Evolutionary conservation across 257 asterid genomes (phyloP).

Genomic region (Nicotiana paniculata): DNA sequence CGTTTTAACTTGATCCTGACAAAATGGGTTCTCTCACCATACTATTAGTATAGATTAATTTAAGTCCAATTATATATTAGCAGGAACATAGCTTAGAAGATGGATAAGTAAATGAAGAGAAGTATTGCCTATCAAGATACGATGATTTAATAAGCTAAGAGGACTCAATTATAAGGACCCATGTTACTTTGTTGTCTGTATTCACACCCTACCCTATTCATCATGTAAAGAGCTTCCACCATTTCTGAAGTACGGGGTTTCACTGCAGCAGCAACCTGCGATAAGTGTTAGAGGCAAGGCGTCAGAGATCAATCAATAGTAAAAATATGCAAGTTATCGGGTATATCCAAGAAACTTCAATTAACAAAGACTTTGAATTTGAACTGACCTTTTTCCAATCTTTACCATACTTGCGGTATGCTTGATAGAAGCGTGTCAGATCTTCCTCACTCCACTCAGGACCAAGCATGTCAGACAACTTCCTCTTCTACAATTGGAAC

Average conservation of each 20-base stretch:
- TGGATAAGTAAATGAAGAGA: slow-evolving; percentile 4
- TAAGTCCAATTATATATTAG: neutral
- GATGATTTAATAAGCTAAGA: slow-evolving; percentile 5
- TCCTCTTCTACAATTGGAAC: slow-evolving; percentile 62
- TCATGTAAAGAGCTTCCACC: slow-evolving; percentile 80
- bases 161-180: neutral
- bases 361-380: neutral
- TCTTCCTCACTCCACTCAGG: slow-evolving; percentile 80
- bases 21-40: neutral
- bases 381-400: slow-evolving; percentile 88
- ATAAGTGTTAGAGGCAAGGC: slow-evolving; percentile 4
- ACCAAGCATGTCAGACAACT: slow-evolving; percentile 68
- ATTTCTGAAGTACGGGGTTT: slow-evolving; percentile 60
- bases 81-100: neutral
- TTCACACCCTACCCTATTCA: slow-evolving; percentile 28
- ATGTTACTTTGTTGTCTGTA: neutral
- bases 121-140: neutral
- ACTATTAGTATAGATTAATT: neutral
- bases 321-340: neutral
- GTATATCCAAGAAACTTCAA: neutral
- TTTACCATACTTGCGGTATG: slow-evolving; percentile 73
- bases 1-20: neutral
- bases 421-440: slow-evolving; percentile 72
- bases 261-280: slow-evolving; percentile 68
- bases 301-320: slow-evolving; percentile 9